Base-by-base conservation (phyloP, 441 rosid genomes). In the Eutrema salsugineum region DNA sequence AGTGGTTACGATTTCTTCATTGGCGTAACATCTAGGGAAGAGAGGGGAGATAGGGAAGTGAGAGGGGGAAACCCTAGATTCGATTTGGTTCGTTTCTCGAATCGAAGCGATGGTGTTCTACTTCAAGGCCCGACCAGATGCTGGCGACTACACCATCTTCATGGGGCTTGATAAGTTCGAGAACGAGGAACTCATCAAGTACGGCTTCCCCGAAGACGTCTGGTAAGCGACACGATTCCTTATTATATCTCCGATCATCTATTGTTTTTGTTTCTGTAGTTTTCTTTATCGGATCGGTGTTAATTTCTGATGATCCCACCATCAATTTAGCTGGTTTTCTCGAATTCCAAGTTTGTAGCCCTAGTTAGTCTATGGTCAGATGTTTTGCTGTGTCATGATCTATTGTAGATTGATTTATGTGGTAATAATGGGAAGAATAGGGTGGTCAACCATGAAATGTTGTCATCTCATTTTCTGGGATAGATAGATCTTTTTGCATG, bases 111-210 rank as follows among this genome's bases (percentile, higher is more conserved):
- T 95, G 98, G 97, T 95, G 66, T 89, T 95, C 73, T 93, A 91
- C 94, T 93, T 95, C 91, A 91, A 95, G 75, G 97, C 88, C 61
- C 87, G 97, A 54, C 90, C 98, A 33, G 99, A 95, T 73, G 92
- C 83, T 17, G 99, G 99, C 24, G 99, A 93, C 79, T 95, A 88
- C 90, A 91, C 97, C 73, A 89, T 95, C 73, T 93, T 93, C 87
- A 95, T 93, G 99, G 98, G 98, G 28, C 88, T 95, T 69, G 99
- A 95, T 83, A 95, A 95, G 93, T 78, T 81, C 86, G 99, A 95
- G 90, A 95, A 95, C 85, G 99, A 95, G 73, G 99, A 95, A 77
- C 99, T 95, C 63, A 95, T 95, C 89, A 95, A 86, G 79, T 95
- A 91, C 72, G 99, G 99, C 77, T 91, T 93, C 87, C 93, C 85